phyloP scores from a whole-genome alignment of 2,329 filamentous ascomycete genomes.

The Onygena corvina region DNA sequence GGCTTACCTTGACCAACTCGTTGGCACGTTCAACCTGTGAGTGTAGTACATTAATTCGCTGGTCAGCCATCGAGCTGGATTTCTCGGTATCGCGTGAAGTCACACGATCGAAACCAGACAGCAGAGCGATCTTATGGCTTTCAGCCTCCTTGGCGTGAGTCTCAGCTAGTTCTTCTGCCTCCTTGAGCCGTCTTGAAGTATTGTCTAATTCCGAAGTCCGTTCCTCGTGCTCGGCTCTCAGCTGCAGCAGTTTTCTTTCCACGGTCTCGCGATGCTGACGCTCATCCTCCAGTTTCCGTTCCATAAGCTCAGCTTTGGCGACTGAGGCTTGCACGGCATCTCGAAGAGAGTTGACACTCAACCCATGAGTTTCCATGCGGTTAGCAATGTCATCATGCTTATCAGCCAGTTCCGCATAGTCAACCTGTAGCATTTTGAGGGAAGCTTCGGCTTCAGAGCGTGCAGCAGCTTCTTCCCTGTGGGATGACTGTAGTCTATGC shows the following conservation, averaged over 20 bases:
- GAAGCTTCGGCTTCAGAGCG: constrained; percentile 64
- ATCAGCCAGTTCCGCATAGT: constrained; percentile 63
- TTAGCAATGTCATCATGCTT: constrained; percentile 56
- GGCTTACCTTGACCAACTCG: constrained; percentile 71
- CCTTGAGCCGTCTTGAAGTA: constrained; percentile 59
- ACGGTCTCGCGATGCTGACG: constrained; percentile 60
- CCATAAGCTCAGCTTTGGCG: constrained; percentile 62
- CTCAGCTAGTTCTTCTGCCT: constrained; percentile 78
- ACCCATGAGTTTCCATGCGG: constrained; percentile 56
- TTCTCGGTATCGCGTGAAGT: constrained; percentile 32
- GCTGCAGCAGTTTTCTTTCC: constrained; percentile 61
- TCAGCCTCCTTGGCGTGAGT: constrained; percentile 78
- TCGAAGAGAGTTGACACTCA: constrained; percentile 61
- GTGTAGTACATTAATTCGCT: constrained; percentile 60
- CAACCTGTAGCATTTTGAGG: constrained; percentile 64
- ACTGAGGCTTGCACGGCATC: constrained; percentile 67
- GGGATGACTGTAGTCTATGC: constrained; percentile 63
- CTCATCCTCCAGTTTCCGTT: constrained; percentile 69
- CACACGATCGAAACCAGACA: constrained; percentile 70
- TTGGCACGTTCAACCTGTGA: constrained; percentile 69
- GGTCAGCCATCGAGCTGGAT: constrained; percentile 39
- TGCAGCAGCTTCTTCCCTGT: constrained; percentile 68
- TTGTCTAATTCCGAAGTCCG: constrained; percentile 64
- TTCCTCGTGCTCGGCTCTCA: constrained; percentile 74
- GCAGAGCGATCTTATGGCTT: constrained; percentile 68